Evolutionary conservation across 1,284 basidiomycete genomes (phyloP).

Genomic region (Malassezia equina): DNA sequence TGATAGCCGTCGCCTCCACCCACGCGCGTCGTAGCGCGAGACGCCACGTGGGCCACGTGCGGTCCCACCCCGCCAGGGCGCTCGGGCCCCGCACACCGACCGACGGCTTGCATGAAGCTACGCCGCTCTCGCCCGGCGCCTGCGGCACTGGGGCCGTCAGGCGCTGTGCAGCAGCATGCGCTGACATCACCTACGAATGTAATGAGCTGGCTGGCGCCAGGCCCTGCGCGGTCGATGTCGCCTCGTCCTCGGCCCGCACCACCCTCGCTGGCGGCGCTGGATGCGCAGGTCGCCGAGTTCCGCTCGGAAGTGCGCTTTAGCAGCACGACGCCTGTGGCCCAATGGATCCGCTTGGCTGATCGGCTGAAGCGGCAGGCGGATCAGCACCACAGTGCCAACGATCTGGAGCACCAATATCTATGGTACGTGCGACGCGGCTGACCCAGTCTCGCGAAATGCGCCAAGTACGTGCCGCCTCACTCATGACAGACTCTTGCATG

Average conservation of each 20-base stretch:
- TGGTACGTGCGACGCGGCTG: slow-evolving; percentile 11
- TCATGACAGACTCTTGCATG: slow-evolving; percentile 17
- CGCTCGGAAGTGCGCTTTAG: slow-evolving; percentile 1
- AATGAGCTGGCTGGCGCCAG: background rate
- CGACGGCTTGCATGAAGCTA: background rate
- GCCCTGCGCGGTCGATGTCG: too few relatives aligned
- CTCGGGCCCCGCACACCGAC: background rate
- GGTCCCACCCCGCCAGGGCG: background rate
- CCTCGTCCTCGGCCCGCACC: background rate
- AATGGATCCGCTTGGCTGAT: slow-evolving; percentile 16
- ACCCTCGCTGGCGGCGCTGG: slow-evolving; percentile 1
- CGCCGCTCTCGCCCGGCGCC: background rate
- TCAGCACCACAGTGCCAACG: slow-evolving; percentile 12
- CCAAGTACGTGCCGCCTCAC: background rate
- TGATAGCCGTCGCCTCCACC: background rate
- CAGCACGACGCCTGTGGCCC: slow-evolving; percentile 2
- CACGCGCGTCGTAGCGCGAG: background rate
- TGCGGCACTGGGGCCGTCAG: background rate
- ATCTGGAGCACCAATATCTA: slow-evolving; percentile 12
- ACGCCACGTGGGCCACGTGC: slow-evolving; percentile 4
- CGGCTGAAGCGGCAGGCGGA: slow-evolving; percentile 12
- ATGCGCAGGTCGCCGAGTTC: background rate
- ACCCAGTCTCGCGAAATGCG: slow-evolving; percentile 21
- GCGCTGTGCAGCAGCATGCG: background rate
- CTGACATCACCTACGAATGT: slow-evolving; percentile 17